Evolutionary conservation across 495 filamentous ascomycete species (phyloP).

Genomic region (Xylaria nigripes): DNA sequence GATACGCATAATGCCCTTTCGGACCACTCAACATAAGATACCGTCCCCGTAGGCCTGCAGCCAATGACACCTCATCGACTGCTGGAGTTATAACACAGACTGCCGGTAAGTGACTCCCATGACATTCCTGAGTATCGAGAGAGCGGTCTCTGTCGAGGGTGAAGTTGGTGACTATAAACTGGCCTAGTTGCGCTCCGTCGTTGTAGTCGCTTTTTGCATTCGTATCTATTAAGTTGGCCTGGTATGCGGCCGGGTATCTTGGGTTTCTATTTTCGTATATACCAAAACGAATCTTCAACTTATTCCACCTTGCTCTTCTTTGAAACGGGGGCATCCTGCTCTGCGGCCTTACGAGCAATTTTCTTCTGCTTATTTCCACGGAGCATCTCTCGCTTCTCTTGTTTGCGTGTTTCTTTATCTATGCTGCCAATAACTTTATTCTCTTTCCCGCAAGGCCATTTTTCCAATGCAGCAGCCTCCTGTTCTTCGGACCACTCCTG

Average conservation of each 20-base stretch:
- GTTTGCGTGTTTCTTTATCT: slow-evolving; percentile 43
- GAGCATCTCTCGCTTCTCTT: slow-evolving; percentile 38
- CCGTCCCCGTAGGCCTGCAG: too few relatives aligned
- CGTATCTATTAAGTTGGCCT: background rate
- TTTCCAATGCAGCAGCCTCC: slow-evolving; percentile 57
- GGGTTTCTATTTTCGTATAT: background rate
- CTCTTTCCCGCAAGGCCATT: slow-evolving; percentile 48
- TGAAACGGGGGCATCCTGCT: background rate
- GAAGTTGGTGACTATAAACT: too few relatives aligned
- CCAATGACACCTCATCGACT: too few relatives aligned
- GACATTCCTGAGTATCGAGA: too few relatives aligned
- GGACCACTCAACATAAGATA: too few relatives aligned
- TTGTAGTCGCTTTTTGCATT: background rate
- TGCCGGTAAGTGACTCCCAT: too few relatives aligned
- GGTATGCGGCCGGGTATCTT: slow-evolving; percentile 6
- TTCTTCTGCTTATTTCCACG: slow-evolving; percentile 24
- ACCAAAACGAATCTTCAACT: background rate
- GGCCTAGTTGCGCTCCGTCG: too few relatives aligned
- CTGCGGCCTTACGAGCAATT: background rate
- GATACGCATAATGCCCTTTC: too few relatives aligned
- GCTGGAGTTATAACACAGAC: too few relatives aligned
- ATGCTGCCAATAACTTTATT: slow-evolving; percentile 42
- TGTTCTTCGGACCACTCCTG: slow-evolving; percentile 75
- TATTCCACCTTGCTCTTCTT: slow-evolving; percentile 9
- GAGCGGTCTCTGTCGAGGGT: too few relatives aligned